These are phyloP conservation scores for Linnemannia schmuckeri DNA, from an alignment of 192 early-diverging fungal genomes.

Conservation along the genomic window DNA sequence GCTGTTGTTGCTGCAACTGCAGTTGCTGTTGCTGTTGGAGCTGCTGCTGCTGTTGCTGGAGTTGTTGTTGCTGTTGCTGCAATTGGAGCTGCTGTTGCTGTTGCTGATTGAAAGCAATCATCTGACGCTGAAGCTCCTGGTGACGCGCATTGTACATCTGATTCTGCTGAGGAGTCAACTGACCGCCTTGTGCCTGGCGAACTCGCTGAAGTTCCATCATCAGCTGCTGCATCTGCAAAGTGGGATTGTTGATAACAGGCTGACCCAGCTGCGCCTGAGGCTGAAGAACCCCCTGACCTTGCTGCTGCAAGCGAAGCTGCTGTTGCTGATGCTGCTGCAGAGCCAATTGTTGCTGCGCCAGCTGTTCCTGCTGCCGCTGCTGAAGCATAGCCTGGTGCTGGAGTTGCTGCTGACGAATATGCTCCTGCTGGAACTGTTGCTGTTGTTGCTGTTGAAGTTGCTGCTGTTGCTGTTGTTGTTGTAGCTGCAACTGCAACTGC, in stretches of 20 bases:
- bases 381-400: slow-evolving; percentile 24
- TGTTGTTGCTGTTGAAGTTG: slow-evolving; percentile 19
- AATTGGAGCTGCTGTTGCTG: slow-evolving; percentile 15
- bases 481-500: slow-evolving; percentile 17
- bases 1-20: slow-evolving; percentile 24
- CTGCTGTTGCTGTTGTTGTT: slow-evolving; percentile 15
- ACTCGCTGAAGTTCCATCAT: slow-evolving; percentile 18
- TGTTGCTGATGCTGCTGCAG: slow-evolving; percentile 23
- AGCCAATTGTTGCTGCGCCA: slow-evolving; percentile 22
- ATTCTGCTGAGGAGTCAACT: slow-evolving; percentile 17
- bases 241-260: slow-evolving; percentile 14
- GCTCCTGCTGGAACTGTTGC: slow-evolving; percentile 18
- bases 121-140: slow-evolving; percentile 16
- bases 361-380: slow-evolving; percentile 26
- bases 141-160: slow-evolving; percentile 7
- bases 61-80: slow-evolving; percentile 37
- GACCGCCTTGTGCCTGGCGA: slow-evolving; percentile 24
- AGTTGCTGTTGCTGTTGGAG: slow-evolving; percentile 25
- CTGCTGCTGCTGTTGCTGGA: slow-evolving; percentile 30
- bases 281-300: slow-evolving; percentile 19
- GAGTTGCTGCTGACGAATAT: slow-evolving; percentile 22
- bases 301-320: slow-evolving; percentile 28
- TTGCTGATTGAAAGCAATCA: slow-evolving; percentile 17
- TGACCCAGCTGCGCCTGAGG: slow-evolving; percentile 20
- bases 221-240: slow-evolving; percentile 27